phyloP scores from a whole-genome alignment of 1,284 basidiomycete species.

The Tilletia indica region DNA sequence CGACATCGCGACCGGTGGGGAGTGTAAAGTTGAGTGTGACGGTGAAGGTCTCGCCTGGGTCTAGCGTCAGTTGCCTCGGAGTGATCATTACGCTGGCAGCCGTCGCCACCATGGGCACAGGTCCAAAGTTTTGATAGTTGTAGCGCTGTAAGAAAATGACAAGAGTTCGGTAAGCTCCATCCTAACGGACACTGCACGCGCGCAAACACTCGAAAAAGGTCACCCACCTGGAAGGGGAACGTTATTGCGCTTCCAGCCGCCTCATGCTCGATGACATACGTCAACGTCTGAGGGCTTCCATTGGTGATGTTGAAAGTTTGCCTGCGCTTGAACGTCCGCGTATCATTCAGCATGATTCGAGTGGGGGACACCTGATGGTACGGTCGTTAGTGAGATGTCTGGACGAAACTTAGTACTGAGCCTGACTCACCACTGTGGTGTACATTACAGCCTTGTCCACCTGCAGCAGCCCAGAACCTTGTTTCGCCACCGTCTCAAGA shows the following conservation, averaged over 20 bases:
- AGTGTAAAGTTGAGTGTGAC: conserved; percentile 15
- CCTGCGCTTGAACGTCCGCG: not conserved
- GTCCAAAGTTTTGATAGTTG: conserved; percentile 17
- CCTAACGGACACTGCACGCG: not conserved
- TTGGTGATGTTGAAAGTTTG: conserved; percentile 19
- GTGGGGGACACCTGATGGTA: conserved; percentile 11
- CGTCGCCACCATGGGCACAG: conserved; percentile 18
- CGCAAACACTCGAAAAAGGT: not conserved
- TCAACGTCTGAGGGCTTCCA: not conserved
- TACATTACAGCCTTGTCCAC: conserved; percentile 19
- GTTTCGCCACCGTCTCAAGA: conserved; percentile 22
- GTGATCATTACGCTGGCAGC: conserved; percentile 17
- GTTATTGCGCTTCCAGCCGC: conserved; percentile 19
- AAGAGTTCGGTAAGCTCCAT: not conserved
- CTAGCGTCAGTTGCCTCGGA: conserved; percentile 14
- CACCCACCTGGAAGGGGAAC: conserved; percentile 16
- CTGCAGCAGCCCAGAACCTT: conserved; percentile 20
- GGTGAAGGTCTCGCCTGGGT: conserved; percentile 15
- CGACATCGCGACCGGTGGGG: conserved; percentile 11
- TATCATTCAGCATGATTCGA: conserved; percentile 16
- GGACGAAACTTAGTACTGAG: not conserved
- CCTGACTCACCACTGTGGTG: conserved; percentile 18
- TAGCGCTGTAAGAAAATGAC: not conserved
- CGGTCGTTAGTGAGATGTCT: not conserved
- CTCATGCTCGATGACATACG: conserved; percentile 18